phyloP scores from a whole-genome alignment of 257 asterid genomes.

The Solanum tacnaense region DNA sequence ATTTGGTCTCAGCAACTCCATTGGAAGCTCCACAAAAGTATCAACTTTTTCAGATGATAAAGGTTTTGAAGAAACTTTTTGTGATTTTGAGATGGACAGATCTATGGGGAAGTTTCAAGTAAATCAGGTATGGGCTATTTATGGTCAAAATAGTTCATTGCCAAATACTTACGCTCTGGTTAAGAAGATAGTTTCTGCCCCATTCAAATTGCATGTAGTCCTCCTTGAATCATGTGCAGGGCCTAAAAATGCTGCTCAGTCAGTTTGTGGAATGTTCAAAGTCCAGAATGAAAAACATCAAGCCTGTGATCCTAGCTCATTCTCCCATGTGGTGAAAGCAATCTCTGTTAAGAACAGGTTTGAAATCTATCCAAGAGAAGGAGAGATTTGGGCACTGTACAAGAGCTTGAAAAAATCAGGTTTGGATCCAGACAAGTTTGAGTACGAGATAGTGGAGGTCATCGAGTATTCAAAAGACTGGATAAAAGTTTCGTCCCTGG shows the following conservation, averaged over 20 bases:
- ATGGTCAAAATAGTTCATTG: neutral
- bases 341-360: neutral
- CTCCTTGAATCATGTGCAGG: neutral
- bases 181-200: slow-evolving; percentile 2
- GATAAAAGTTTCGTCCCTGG: slow-evolving; percentile 5
- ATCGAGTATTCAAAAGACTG: neutral
- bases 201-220: slow-evolving; percentile 8
- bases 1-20: neutral
- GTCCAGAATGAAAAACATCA: neutral
- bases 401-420: neutral
- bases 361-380: slow-evolving; percentile 9
- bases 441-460: slow-evolving; percentile 16
- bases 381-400: slow-evolving; percentile 24
- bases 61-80: neutral
- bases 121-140: slow-evolving; percentile 21
- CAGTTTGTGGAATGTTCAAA: slow-evolving; percentile 10
- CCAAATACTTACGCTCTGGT: slow-evolving; percentile 11
- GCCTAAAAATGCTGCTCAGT: neutral
- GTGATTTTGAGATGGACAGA: slow-evolving; percentile 1
- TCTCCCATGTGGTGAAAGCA: slow-evolving; percentile 17
- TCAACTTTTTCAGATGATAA: neutral
- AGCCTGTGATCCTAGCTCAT: neutral
- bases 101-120: neutral
- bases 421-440: slow-evolving; percentile 8
- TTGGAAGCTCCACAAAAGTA: neutral